Base-by-base conservation (phyloP, 148 eudicot species). In the Persicaria tinctoria region DNA sequence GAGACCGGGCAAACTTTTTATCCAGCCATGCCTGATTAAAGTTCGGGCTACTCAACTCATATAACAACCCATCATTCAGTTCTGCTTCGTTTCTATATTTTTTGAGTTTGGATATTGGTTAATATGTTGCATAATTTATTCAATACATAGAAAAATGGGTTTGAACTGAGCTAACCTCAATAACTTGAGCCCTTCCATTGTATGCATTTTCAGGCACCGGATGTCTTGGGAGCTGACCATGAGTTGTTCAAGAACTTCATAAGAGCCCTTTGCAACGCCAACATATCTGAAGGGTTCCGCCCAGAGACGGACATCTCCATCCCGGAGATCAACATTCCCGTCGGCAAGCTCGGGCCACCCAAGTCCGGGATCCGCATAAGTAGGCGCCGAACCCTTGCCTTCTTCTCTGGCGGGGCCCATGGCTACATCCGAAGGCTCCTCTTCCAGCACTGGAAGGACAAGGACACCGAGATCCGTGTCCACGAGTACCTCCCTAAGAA, bases 251-350 rank as follows among this genome's bases (percentile, higher is more conserved):
- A 83, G 48, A 78, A 82, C 57, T 51, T 86, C 41, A 78, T 86
- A 23, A 78, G 89, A 78, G 86, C 68, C 7, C 47, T 86, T 10
- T 84, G 89, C 49, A 86, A 86, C 8, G 86, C 86, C 41, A 86
- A 86, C 51, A 76, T 50, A 48, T 84, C 85, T 0, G 89, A 86
- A 18, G 82, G 85, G 0, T 86, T 86, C 20, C 49, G 56, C 8
- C 83, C 86, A 1, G 27, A 11, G 14, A 78, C 77, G 78, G 89
- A 86, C 20, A 80, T 83, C 10, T 56, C 88, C 2, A 75, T 86
- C 10, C 82, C 84, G 0, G 85, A 86, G 62, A 68, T 86, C 13
- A 77, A 76, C 0, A 70, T 79, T 20, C 84, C 84, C 0, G 10
- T 54, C 0, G 74, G 70, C 1, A 38, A 56, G 6, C 49, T 86